These are phyloP conservation scores for Euphorbia lathyris DNA, from an alignment of 345 rosid genomes.

Conservation along the genomic window DNA sequence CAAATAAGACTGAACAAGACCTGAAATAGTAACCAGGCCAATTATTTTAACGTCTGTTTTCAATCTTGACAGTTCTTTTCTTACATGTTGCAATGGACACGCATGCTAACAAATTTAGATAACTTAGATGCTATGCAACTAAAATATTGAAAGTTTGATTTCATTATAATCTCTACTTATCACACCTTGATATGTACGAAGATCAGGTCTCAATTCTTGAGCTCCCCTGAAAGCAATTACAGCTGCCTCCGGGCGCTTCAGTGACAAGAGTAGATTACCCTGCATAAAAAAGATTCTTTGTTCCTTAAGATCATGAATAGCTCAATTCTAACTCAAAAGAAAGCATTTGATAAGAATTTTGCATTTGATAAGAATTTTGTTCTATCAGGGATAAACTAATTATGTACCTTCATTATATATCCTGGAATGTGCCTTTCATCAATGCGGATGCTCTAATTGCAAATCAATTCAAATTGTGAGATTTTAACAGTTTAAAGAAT, in stretches of 20 bases:
- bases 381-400: constrained; percentile 12
- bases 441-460: constrained; percentile 75
- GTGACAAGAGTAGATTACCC: constrained; percentile 81
- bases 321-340: background rate
- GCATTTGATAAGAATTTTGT: constrained; percentile 12
- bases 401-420: constrained; percentile 85
- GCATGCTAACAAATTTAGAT: background rate
- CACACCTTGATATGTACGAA: constrained; percentile 96
- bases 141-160: constrained; percentile 11
- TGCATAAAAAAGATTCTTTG: constrained; percentile 20
- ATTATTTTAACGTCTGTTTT: constrained; percentile 20
- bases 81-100: background rate
- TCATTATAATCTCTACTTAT: constrained; percentile 12
- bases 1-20: constrained; percentile 93
- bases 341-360: constrained; percentile 13
- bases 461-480: constrained; percentile 24
- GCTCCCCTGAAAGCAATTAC: constrained; percentile 87
- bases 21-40: constrained; percentile 40
- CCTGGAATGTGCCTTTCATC: constrained; percentile 94
- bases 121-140: constrained; percentile 10
- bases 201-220: constrained; percentile 94
- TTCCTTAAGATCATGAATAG: background rate
- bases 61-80: constrained; percentile 3
- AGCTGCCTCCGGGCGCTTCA: constrained; percentile 87
- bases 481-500: constrained; percentile 9